phyloP scores from a whole-genome alignment of 1,284 basidiomycete genomes.

The Trichosporon sp. region DNA sequence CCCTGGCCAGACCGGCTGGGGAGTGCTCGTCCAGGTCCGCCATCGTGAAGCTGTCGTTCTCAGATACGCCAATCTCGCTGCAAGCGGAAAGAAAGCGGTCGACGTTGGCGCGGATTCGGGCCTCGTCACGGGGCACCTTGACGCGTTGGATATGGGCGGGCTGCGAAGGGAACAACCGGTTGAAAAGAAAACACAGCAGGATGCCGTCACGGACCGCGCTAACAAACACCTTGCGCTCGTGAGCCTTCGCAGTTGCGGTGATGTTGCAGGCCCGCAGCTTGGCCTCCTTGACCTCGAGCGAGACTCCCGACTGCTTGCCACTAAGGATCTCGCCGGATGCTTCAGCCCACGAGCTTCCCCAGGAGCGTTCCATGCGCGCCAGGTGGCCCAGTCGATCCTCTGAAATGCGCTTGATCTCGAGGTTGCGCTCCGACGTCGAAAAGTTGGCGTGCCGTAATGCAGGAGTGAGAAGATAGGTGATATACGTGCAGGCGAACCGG shows the following conservation, averaged over 20 bases:
- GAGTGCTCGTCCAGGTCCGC: slow-evolving; percentile 32
- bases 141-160: slow-evolving; percentile 35
- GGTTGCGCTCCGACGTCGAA: slow-evolving; percentile 28
- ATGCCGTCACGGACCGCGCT: slow-evolving; percentile 75
- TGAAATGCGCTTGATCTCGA: slow-evolving; percentile 56
- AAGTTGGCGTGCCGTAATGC: slow-evolving; percentile 29
- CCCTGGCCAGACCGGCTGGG: slow-evolving; percentile 30
- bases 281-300: slow-evolving; percentile 43
- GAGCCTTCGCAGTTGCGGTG: slow-evolving; percentile 61
- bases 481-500: slow-evolving; percentile 39
- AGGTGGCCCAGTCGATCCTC: slow-evolving; percentile 62
- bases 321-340: slow-evolving; percentile 24
- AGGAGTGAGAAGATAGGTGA: slow-evolving; percentile 39
- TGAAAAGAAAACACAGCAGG: slow-evolving; percentile 65
- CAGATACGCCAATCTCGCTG: slow-evolving; percentile 28
- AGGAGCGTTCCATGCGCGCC: slow-evolving; percentile 64
- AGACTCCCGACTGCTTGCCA: slow-evolving; percentile 15
- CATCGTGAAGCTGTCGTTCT: slow-evolving; percentile 33
- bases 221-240: slow-evolving; percentile 64
- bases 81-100: slow-evolving; percentile 40
- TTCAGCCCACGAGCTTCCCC: slow-evolving; percentile 57
- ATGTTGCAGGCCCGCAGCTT: slow-evolving; percentile 50
- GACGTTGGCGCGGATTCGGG: slow-evolving; percentile 33
- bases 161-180: slow-evolving; percentile 37
- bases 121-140: slow-evolving; percentile 38